Evolutionary conservation across 805 yeast genomes (phyloP).

Genomic region (Lachancea sp.): DNA sequence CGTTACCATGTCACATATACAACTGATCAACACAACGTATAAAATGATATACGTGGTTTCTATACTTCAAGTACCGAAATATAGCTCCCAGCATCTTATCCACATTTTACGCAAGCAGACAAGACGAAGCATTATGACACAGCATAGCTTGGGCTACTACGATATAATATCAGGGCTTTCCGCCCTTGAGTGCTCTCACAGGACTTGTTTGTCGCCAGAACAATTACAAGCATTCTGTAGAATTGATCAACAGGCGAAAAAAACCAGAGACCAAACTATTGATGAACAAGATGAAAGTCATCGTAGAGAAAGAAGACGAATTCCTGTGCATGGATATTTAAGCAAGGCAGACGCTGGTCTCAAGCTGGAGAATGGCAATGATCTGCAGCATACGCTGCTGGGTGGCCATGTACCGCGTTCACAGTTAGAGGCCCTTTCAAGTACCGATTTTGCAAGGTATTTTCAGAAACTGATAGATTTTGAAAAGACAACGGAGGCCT

Average conservation of each 20-base stretch:
- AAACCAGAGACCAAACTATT: conserved; percentile 16
- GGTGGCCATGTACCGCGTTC: conserved; percentile 31
- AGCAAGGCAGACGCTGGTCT: conserved; percentile 21
- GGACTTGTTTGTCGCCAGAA: conserved; percentile 19
- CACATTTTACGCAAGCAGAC: background rate
- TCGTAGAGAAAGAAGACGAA: conserved; percentile 9
- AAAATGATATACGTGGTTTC: background rate
- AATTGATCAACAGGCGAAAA: conserved; percentile 22
- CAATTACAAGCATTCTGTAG: conserved; percentile 24
- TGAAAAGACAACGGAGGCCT: conserved; percentile 24
- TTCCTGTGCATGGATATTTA: conserved; percentile 27
- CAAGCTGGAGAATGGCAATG: conserved; percentile 17
- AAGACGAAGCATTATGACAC: conserved; percentile 3
- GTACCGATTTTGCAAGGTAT: conserved; percentile 31
- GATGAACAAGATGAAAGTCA: conserved; percentile 7
- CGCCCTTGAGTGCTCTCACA: conserved; percentile 28
- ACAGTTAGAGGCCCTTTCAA: conserved; percentile 28
- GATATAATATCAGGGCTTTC: conserved; percentile 29
- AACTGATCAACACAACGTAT: background rate
- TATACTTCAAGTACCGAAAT: background rate
- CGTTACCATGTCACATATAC: background rate
- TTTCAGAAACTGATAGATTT: conserved; percentile 27
- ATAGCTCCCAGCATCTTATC: background rate
- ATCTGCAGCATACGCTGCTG: conserved; percentile 26
- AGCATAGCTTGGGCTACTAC: conserved; percentile 20